Percentiles rank a stretch among this genome's conserved stretches.
Conservation (phyloP, 805 yeast genomes). For the Kluyveromyces lactis region DNA sequence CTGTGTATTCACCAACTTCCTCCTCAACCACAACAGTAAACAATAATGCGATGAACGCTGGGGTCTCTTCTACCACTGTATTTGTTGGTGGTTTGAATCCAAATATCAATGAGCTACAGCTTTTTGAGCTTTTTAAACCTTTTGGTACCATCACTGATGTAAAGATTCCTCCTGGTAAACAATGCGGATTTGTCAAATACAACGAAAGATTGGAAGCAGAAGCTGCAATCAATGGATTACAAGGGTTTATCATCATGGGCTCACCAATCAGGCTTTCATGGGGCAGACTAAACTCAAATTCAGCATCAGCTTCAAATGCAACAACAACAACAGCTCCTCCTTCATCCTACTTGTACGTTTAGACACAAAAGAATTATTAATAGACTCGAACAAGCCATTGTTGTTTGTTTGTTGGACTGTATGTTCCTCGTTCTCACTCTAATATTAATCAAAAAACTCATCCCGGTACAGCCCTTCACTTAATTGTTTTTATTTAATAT, state of each 20-base stretch:
- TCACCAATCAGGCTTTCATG: conserved; percentile 64
- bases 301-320: conserved; percentile 4
- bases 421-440: no score
- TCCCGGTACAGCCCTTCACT: no score
- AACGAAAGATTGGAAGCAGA: conserved; percentile 64
- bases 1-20: neutral
- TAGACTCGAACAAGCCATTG: no score
- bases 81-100: conserved; percentile 71
- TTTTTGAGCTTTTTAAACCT: conserved; percentile 56
- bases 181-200: conserved; percentile 72
- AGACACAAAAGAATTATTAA: no score
- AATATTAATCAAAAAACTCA: no score
- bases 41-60: neutral
- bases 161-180: conserved; percentile 70
- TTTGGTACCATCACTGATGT: conserved; percentile 65
- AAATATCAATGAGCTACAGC: conserved; percentile 47
- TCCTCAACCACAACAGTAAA: neutral
- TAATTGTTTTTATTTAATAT: no score
- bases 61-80: conserved; percentile 43
- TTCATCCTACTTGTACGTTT: no score
- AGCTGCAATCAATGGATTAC: conserved; percentile 69
- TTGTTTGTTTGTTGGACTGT: no score
- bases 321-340: conserved; percentile 2
- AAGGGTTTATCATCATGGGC: conserved; percentile 71
- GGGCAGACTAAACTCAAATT: conserved; percentile 40